These are phyloP conservation scores for Lepiota brunneoincarnata DNA, from an alignment of 768 basidiomycete species.

Conservation along the genomic window DNA sequence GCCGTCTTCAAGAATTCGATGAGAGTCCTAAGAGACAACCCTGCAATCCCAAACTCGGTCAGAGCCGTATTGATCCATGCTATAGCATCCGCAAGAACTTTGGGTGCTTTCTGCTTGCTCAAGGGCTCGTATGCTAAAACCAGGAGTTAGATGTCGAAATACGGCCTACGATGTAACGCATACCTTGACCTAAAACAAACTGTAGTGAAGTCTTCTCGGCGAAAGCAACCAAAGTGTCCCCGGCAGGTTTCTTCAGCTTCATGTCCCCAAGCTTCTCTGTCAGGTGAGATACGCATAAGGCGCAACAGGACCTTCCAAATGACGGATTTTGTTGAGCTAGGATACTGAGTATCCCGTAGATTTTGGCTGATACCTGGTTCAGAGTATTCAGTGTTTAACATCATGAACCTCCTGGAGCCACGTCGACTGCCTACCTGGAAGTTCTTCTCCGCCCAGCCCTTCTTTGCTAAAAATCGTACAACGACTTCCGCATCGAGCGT, in stretches of 20 bases:
- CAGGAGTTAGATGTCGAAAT: slow-evolving; percentile 6
- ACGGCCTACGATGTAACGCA: slow-evolving; percentile 15
- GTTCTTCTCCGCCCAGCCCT: slow-evolving; percentile 98
- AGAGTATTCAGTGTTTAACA: background rate
- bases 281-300: slow-evolving; percentile 76
- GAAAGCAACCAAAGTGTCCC: slow-evolving; percentile 79
- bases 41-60: slow-evolving; percentile 87
- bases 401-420: background rate
- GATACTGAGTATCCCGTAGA: slow-evolving; percentile 73
- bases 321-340: slow-evolving; percentile 79
- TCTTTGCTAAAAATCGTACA: slow-evolving; percentile 84
- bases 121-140: slow-evolving; percentile 85
- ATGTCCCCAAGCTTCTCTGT: slow-evolving; percentile 94
- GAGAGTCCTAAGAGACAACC: slow-evolving; percentile 75
- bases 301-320: slow-evolving; percentile 84
- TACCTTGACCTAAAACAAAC: slow-evolving; percentile 92
- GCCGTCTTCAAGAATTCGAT: slow-evolving; percentile 89
- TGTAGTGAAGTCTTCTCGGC: slow-evolving; percentile 93
- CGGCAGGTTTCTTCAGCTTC: slow-evolving; percentile 95
- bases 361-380: slow-evolving; percentile 80
- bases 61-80: slow-evolving; percentile 86
- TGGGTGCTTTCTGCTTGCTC: slow-evolving; percentile 95
- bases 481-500: slow-evolving; percentile 84
- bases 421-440: slow-evolving; percentile 67
- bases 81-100: slow-evolving; percentile 89